Base-by-base conservation (phyloP, 2,329 filamentous ascomycete genomes). In the Exserohilum turcica region DNA sequence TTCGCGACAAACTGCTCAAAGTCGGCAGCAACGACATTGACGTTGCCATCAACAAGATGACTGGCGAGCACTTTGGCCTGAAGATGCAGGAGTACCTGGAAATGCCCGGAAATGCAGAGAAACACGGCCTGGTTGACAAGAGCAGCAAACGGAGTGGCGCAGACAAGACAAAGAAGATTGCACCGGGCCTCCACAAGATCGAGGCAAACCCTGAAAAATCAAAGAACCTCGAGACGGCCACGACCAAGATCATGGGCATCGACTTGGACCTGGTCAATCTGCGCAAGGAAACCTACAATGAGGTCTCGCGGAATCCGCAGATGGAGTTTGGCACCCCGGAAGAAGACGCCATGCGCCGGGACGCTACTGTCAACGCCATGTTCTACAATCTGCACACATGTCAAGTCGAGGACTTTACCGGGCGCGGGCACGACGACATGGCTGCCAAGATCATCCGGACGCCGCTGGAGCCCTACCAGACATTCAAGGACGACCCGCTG, bases 261-360 rank as follows among this genome's bases (percentile, higher is more conserved):
- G 93, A 97, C 68, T 84, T 97, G 42, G 93, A 99, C 71, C 87
- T 99, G 68, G 94, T 99, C 64, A 99, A 97, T 71, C 79, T 97
- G 40, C 84, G 93, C 39, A 95, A 92, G 70, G 94, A 97, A 77
- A 92, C 88, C 0, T 97, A 97, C 65, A 84, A 87, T 0, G 87
- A 91, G n/a, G 86, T 94, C 54, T 96, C 90, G 68, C 86, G 94
- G 31, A 96, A 95, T 66, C 93, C 93, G 1, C 83, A 91, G 64
- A 89, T 97, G 82, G 92, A 96, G 71, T 97, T 97, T 74, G 94
- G 93, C 5, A 96, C 91, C 0, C 88, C 93, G 0, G 83, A 90
- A 70, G 92, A 99, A 74, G 93, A 99, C 75, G 93, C 93, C 2
- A 72, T 92, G 61, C 86, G 93, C 18, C 86, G 93, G 42, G 93